Conservation (phyloP, 495 filamentous ascomycete species). For the Penicillium robsamsonii region DNA sequence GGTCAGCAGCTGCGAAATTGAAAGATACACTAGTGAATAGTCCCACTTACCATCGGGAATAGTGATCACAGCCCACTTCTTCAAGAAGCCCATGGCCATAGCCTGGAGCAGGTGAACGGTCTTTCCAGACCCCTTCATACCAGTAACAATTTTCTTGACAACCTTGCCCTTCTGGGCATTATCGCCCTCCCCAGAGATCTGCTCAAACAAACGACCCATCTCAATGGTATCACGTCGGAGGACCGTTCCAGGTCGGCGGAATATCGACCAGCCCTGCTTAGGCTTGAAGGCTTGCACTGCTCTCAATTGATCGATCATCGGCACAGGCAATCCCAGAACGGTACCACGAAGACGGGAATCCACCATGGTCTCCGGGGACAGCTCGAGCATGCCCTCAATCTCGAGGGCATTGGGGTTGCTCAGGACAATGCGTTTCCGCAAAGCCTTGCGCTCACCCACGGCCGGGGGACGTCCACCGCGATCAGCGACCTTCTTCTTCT, state of each 20-base stretch:
- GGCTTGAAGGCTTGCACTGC: constrained; percentile 84
- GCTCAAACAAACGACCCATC: constrained; percentile 60
- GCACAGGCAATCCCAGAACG: constrained; percentile 67
- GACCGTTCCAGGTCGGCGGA: constrained; percentile 73
- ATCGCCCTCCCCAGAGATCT: constrained; percentile 44
- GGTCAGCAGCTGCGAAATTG: constrained; percentile 13
- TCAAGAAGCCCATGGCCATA: constrained; percentile 76
- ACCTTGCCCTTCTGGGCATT: constrained; percentile 50
- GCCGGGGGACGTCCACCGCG: constrained; percentile 50
- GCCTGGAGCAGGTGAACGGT: constrained; percentile 82
- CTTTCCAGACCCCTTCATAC: constrained; percentile 75
- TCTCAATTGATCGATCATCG: constrained; percentile 73
- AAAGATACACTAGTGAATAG: constrained; percentile 4
- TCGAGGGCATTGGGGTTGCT: constrained; percentile 90
- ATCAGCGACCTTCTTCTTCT: constrained; percentile 42
- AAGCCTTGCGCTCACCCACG: constrained; percentile 78
- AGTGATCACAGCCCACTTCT: constrained; percentile 83
- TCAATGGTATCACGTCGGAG: constrained; percentile 72
- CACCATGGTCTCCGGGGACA: constrained; percentile 55
- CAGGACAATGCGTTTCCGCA: constrained; percentile 83
- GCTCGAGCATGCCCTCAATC: constrained; percentile 60
- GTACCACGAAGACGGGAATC: constrained; percentile 55
- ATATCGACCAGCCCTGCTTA: constrained; percentile 86
- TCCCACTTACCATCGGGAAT: constrained; percentile 76
- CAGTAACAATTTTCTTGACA: constrained; percentile 66